Conservation (phyloP, 805 yeast genomes). For the Lipomyces oligophaga region DNA sequence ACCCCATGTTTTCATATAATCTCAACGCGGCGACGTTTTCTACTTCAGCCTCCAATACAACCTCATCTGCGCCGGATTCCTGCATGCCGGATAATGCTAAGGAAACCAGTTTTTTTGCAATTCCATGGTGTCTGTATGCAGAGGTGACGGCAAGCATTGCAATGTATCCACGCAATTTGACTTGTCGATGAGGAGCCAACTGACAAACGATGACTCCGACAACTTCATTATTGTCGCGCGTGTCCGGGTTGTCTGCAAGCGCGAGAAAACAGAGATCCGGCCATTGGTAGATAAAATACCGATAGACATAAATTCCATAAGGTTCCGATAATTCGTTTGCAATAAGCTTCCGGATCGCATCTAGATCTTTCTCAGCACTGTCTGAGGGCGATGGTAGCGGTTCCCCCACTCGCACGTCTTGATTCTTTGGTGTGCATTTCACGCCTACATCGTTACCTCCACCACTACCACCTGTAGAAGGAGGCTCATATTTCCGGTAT, state of each 20-base stretch:
- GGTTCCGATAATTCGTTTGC: conserved; percentile 84
- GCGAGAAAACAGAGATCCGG: conserved; percentile 73
- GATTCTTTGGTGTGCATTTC: not conserved
- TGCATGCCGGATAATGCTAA: conserved; percentile 63
- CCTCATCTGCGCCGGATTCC: conserved; percentile 67
- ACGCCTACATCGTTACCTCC: not conserved
- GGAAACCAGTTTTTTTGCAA: conserved; percentile 70
- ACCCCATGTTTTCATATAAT: conserved; percentile 73
- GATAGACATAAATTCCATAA: conserved; percentile 86
- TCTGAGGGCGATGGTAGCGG: not conserved
- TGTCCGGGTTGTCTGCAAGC: conserved; percentile 19
- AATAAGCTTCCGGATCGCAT: conserved; percentile 47
- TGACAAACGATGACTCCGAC: conserved; percentile 79
- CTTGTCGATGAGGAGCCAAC: conserved; percentile 68
- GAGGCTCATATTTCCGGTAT: conserved; percentile 14
- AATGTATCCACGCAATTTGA: conserved; percentile 80
- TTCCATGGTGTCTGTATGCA: conserved; percentile 68
- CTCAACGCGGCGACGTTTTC: conserved; percentile 65
- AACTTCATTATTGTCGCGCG: conserved; percentile 30
- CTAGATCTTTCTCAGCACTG: conserved; percentile 34
- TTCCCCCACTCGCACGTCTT: no score
- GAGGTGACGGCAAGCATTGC: conserved; percentile 92
- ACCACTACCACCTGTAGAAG: not conserved
- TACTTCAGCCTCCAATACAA: conserved; percentile 84
- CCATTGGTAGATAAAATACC: conserved; percentile 87